These are phyloP conservation scores for Backusella parvicylindrica DNA, from an alignment of 192 early-diverging fungal species.

Conservation along the genomic window DNA sequence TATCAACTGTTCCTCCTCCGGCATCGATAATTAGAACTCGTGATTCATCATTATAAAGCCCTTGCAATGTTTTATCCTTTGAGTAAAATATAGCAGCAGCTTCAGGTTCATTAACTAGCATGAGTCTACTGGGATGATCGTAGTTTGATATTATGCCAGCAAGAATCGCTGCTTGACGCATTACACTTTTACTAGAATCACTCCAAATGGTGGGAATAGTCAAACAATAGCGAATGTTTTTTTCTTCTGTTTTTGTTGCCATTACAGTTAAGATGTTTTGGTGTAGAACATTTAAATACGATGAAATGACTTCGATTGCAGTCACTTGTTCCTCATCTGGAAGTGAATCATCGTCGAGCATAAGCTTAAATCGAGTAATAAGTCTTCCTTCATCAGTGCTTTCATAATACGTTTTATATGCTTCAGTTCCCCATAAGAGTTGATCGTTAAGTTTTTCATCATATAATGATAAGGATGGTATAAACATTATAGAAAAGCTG, in stretches of 20 bases:
- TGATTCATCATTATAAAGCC: conserved; percentile 30
- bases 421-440: conserved; percentile 34
- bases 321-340: conserved; percentile 18
- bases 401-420: conserved; percentile 28
- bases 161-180: conserved; percentile 48
- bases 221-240: conserved; percentile 39
- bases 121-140: conserved; percentile 45
- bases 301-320: conserved; percentile 22
- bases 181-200: conserved; percentile 46
- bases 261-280: neutral
- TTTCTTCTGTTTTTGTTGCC: neutral
- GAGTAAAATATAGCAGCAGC: conserved; percentile 51
- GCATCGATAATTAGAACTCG: conserved; percentile 43
- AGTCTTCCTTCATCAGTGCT: conserved; percentile 26
- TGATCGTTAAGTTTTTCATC: neutral
- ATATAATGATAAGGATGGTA: conserved; percentile 16
- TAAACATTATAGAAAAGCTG: conserved; percentile 21
- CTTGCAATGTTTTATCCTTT: conserved; percentile 35
- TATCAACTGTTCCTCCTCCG: conserved; percentile 42
- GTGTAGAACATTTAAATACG: conserved; percentile 1
- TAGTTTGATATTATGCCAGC: conserved; percentile 39
- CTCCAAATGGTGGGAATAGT: conserved; percentile 55
- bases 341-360: neutral
- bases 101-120: conserved; percentile 42
- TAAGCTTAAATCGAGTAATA: neutral